Evolutionary conservation across 805 yeast species (phyloP), one percentile per base, ranked within the genome.

Genomic region (Danielia reshetovae): DNA sequence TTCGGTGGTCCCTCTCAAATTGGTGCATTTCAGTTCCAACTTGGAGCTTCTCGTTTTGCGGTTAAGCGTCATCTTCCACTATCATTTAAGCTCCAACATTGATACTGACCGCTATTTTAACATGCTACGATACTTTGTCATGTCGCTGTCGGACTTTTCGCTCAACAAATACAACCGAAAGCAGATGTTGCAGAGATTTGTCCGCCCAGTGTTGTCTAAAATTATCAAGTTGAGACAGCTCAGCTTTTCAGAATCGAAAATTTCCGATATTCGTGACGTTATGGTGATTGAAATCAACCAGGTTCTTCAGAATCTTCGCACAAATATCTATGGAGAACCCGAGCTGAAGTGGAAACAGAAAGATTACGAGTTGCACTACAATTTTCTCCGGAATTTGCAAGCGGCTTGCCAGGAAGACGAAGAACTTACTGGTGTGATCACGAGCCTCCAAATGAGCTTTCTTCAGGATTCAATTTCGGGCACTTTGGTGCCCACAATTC

Each of bases 101-200:
- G 17, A 28, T 8, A 24, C 26, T 6, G 27, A 15, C 1, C 29
- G 29, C 11, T 28, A 14, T 17, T 26, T 24, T 3, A 29, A 29
- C 11, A n/a, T 45, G 4, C 21, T 46, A 9, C 40, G 32, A 13
- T 26, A 38, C 36, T 45, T 55, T 18, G 31, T 45, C 9, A 39
- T 48, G 24, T 27, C 53, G 1, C 39, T 54, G 15, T 48, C 55
- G 13, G 70, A 65, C 42, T 61, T 48, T 35, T 57, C 57, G 40
- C 39, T 53, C 22, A 54, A 52, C 34, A 43, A 48, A 30, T n/a
- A 34, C 18, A 52, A 45, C 13, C 39, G 29, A 14, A 21, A 15
- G 3, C 29, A 28, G 4, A 30, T 59, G 29, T 24, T 35, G 9
- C 35, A 37, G 18, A 17, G 8, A 7, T 48, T 57, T 32, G 35